Evolutionary conservation across 2,329 filamentous ascomycete species (phyloP).

Genomic region (Claviceps sp.): DNA sequence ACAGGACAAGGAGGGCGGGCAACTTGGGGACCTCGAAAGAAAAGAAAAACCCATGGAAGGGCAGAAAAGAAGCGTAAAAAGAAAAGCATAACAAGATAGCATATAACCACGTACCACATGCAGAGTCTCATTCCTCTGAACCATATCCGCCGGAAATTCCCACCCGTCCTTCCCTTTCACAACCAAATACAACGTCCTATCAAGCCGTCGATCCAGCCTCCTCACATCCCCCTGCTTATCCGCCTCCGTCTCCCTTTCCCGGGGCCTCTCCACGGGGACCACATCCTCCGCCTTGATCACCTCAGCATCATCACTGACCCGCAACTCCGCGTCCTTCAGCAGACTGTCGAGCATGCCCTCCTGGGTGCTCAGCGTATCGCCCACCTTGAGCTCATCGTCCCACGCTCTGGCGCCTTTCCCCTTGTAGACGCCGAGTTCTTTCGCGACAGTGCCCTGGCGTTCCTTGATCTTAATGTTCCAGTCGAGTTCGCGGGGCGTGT

Average conservation of each 20-base stretch:
- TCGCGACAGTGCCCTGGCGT: constrained; percentile 57
- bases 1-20: not conserved
- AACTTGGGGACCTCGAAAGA: no score
- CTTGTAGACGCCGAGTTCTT: constrained; percentile 77
- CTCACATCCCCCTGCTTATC: constrained; percentile 60
- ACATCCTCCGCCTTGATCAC: constrained; percentile 43
- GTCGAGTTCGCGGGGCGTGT: constrained; percentile 71
- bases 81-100: not conserved
- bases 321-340: constrained; percentile 59
- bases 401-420: constrained; percentile 57
- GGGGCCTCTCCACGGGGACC: constrained; percentile 56
- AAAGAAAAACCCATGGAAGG: not conserved
- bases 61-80: not conserved
- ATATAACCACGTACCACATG: constrained; percentile 51
- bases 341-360: constrained; percentile 54
- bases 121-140: constrained; percentile 61
- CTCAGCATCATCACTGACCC: constrained; percentile 47
- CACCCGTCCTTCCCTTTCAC: constrained; percentile 66
- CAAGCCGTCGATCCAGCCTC: constrained; percentile 67
- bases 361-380: constrained; percentile 52
- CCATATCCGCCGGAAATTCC: constrained; percentile 64
- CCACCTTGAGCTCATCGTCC: constrained; percentile 82
- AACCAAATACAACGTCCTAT: constrained; percentile 75
- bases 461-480: constrained; percentile 78
- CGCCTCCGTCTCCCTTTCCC: constrained; percentile 60